A percentile compares a stretch with the other conserved stretches of the same genome.
Evolutionary conservation across 2,329 filamentous ascomycete species (phyloP).

Genomic region (Corniculantispora saksenae): DNA sequence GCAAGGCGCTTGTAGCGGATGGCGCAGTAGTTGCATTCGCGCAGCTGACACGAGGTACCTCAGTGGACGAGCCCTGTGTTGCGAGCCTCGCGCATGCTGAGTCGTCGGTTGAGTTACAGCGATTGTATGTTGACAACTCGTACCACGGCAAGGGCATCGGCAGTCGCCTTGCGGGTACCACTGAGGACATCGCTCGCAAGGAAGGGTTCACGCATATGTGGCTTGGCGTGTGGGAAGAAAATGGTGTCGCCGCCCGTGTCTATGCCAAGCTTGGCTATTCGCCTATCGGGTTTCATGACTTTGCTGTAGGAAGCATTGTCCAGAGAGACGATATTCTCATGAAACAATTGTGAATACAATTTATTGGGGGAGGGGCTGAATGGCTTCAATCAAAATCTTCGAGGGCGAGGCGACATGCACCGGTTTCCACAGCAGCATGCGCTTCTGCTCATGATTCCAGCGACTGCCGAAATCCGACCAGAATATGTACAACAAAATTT

Average conservation of each 20-base stretch:
- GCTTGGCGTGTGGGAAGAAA: constrained; percentile 52
- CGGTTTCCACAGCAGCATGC: neutral
- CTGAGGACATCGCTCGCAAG: constrained; percentile 36
- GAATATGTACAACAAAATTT: no score
- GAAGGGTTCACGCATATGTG: constrained; percentile 43
- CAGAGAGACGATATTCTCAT: constrained; percentile 46
- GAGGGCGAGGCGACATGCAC: neutral
- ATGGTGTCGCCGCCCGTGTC: constrained; percentile 37
- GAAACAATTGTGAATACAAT: constrained; percentile 29
- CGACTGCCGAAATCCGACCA: neutral
- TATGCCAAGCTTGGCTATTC: constrained; percentile 45
- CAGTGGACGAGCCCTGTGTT: constrained; percentile 38
- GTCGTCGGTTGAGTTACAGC: constrained; percentile 40
- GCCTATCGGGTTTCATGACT: constrained; percentile 42
- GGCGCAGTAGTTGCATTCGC: constrained; percentile 40
- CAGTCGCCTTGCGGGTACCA: constrained; percentile 30
- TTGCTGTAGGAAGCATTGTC: constrained; percentile 40
- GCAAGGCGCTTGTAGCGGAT: neutral
- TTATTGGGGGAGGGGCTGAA: neutral
- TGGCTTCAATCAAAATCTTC: neutral
- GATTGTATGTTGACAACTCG: constrained; percentile 41
- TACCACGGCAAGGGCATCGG: constrained; percentile 42
- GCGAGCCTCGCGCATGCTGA: constrained; percentile 26
- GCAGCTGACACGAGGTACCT: constrained; percentile 38
- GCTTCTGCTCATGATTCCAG: neutral